Conservation (phyloP, 176 grass and related monocot species). For the Musa acuminata region DNA sequence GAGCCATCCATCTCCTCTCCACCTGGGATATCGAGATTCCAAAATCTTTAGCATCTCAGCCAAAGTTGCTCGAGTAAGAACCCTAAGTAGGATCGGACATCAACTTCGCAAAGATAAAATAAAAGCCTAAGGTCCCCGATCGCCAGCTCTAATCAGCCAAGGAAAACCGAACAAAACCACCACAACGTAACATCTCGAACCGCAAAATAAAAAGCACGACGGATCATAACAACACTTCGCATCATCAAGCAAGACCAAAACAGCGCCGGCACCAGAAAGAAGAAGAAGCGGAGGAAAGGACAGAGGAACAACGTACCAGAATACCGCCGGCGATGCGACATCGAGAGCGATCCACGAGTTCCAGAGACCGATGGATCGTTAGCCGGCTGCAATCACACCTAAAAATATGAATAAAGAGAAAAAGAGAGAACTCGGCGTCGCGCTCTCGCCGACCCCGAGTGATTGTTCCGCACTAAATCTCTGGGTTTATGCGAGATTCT, state of each 20-base stretch:
- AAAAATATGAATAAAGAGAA: neutral
- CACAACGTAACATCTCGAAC: neutral
- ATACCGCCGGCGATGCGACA: neutral
- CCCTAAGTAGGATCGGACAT: neutral
- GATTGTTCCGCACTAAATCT: neutral
- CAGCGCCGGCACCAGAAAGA: neutral
- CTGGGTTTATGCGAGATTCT: neutral
- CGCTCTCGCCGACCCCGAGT: neutral
- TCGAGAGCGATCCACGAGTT: neutral
- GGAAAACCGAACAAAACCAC: neutral
- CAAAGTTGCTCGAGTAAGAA: neutral
- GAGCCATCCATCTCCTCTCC: conserved; percentile 7
- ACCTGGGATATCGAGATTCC: neutral
- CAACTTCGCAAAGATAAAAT: neutral
- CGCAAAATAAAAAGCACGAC: neutral
- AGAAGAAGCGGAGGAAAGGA: neutral
- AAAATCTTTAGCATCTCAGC: neutral
- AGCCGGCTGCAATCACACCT: neutral
- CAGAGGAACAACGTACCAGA: neutral
- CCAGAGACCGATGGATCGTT: neutral
- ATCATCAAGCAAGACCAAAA: neutral
- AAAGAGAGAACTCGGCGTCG: neutral
- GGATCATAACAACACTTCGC: neutral
- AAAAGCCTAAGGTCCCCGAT: neutral
- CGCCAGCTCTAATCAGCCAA: neutral